Percentiles rank a stretch among this genome's conserved stretches.
Evolutionary conservation across 75 land plant genomes (phyloP).

Genomic region (Cryptomeria japonica): DNA sequence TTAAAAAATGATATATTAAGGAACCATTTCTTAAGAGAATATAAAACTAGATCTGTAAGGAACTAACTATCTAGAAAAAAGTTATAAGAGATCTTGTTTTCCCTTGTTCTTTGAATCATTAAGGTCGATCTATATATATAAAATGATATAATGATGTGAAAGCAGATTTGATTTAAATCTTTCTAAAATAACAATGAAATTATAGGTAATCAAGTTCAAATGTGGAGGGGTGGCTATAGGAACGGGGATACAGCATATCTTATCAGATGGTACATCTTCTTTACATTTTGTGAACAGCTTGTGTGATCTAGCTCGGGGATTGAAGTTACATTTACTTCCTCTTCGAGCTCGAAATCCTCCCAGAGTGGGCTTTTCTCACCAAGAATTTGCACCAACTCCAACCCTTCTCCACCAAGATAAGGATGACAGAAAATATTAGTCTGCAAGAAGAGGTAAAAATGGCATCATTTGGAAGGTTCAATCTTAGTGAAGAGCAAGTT

Average conservation of each 20-base stretch:
- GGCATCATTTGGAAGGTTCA: conserved; percentile 33
- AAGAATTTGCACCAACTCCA: background rate
- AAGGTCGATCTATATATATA: no score
- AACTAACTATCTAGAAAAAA: no score
- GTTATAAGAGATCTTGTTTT: no score
- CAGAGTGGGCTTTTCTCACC: background rate
- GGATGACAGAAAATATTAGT: background rate
- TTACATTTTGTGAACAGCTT: background rate
- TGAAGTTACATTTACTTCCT: background rate
- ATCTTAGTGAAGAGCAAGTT: conserved; percentile 37
- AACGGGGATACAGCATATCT: background rate
- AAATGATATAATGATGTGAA: no score
- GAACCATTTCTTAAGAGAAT: no score
- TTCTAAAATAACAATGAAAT: no score
- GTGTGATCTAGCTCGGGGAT: background rate
- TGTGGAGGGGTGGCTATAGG: conserved; percentile 9
- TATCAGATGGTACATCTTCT: background rate
- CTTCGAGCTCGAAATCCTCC: background rate
- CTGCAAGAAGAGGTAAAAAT: background rate
- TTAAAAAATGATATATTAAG: no score
- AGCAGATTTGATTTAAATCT: no score
- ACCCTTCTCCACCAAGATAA: background rate
- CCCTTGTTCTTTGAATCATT: no score
- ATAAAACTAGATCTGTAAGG: no score
- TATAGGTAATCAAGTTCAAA: background rate